A percentile compares a stretch with the other conserved stretches of the same genome.
phyloP scores from a whole-genome alignment of 805 yeast species.

The Cyberlindnera subsufficiens region DNA sequence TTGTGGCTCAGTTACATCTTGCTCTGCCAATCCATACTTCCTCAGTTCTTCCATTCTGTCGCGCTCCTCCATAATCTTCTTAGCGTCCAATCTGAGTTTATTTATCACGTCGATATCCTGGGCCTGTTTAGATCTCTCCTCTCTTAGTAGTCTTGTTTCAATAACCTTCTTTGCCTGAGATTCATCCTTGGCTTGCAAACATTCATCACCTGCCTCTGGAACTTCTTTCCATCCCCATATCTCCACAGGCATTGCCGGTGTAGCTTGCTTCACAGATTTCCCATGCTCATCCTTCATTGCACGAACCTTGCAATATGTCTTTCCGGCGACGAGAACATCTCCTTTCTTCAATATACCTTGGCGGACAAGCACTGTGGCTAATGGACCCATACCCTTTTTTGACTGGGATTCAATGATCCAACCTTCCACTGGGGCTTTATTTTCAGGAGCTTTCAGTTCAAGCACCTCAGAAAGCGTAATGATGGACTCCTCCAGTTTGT shows the following conservation, averaged over 20 bases:
- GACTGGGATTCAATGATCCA: constrained; percentile 85
- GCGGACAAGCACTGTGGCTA: constrained; percentile 78
- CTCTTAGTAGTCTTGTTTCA: constrained; percentile 57
- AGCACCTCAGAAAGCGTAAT: constrained; percentile 77
- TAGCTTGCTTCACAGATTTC: constrained; percentile 54
- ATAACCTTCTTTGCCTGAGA: constrained; percentile 69
- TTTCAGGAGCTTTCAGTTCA: constrained; percentile 63
- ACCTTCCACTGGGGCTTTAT: constrained; percentile 59
- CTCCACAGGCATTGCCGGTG: constrained; percentile 88
- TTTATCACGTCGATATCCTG: constrained; percentile 68
- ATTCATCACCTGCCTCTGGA: constrained; percentile 87
- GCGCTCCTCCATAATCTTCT: constrained; percentile 45
- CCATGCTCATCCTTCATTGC: constrained; percentile 74
- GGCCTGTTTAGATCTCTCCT: constrained; percentile 50
- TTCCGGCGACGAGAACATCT: constrained; percentile 75
- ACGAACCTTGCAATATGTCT: constrained; percentile 78
- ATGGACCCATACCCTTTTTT: constrained; percentile 75
- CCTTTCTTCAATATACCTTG: constrained; percentile 75
- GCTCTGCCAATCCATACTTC: constrained; percentile 51
- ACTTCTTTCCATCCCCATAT: constrained; percentile 91
- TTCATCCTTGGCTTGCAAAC: constrained; percentile 72
- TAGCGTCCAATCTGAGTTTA: constrained; percentile 51
- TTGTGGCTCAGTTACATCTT: constrained; percentile 21
- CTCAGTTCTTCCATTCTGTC: constrained; percentile 52
- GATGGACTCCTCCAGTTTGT: constrained; percentile 82